These are phyloP conservation scores for Elaeis guineensis DNA, from an alignment of 176 grass and related monocot genomes.

Conservation along the genomic window DNA sequence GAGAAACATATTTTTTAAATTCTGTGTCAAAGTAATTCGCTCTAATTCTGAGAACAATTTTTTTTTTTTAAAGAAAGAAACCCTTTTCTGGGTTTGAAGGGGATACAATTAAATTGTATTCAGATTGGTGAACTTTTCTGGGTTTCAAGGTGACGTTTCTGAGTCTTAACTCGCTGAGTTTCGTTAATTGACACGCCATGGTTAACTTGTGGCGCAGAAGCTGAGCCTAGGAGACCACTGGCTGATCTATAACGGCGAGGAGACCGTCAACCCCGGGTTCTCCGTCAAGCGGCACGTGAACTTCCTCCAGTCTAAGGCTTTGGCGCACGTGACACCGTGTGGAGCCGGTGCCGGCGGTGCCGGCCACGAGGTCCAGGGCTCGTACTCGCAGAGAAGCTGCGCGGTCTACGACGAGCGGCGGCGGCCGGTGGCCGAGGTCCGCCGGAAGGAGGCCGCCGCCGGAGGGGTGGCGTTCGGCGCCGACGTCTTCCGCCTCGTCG, in stretches of 20 bases:
- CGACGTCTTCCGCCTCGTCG: conserved; percentile 76
- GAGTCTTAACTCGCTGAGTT: too few relatives aligned
- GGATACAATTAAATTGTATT: too few relatives aligned
- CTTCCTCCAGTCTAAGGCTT: conserved; percentile 17
- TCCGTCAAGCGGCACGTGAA: conserved; percentile 35
- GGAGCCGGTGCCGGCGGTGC: neutral
- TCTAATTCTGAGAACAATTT: too few relatives aligned
- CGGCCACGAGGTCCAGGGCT: conserved; percentile 57
- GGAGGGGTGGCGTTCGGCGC: conserved; percentile 37
- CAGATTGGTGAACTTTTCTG: too few relatives aligned
- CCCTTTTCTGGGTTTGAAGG: too few relatives aligned
- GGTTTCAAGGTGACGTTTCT: too few relatives aligned
- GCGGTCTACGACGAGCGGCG: conserved; percentile 57
- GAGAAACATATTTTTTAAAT: too few relatives aligned
- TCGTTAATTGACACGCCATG: too few relatives aligned
- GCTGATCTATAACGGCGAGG: conserved; percentile 52
- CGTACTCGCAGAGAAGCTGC: conserved; percentile 66
- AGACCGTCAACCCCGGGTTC: conserved; percentile 33
- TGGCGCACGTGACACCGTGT: conserved; percentile 41
- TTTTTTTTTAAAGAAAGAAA: too few relatives aligned
- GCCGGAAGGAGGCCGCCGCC: conserved; percentile 44
- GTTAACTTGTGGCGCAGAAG: conserved; percentile 21
- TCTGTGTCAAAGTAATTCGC: too few relatives aligned
- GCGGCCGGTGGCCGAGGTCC: conserved; percentile 50
- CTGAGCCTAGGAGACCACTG: conserved; percentile 72